Evolutionary conservation across 108 stramenopile genomes (phyloP), one percentile per base, ranked within the genome.

Genomic region (Mediolabrus comicus): DNA sequence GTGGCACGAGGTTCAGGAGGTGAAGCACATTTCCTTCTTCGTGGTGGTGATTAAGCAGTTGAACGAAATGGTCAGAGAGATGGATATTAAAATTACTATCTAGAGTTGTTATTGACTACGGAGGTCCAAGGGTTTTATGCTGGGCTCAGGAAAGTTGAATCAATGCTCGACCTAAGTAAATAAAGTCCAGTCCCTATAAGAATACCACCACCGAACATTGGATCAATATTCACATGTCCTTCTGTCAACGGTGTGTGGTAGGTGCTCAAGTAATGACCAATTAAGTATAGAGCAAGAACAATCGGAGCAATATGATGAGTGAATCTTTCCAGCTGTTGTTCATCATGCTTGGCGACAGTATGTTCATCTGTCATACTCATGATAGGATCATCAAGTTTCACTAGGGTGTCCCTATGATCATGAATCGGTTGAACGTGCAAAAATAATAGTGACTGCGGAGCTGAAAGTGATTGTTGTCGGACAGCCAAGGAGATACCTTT

Each of bases 351-450:
- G 17, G 24, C 41, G 24, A 25, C 2, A 24, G 34, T 29, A 14
- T 62, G 26, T 32, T 51, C 33, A 10, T 54, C 33, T 31, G 34
- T 35, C 16, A 57, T 39, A 25, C 53, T 62, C 0, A 58, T 22
- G n/a, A 74, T 59, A 4, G 73, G 73, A 46, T 74, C 73, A 17
- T 65, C 65, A 0, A 74, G 59, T 6, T 46, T 38, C 3, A 74
- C 19, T 5, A 74, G 33, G 12, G 65, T 51, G 51, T 74, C 73
- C 10, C 73, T 56, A 19, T 74, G 73, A 26, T 53, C 10, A 60
- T 74, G 73, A 22, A 74, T 59, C 16, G 63, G 59, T 56, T 74
- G 64, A 9, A 74, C 65, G 36, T 74, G 73, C 25, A 74, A 46
- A 46, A 65, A 65, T 36, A 66, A 49, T 0, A 41, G 53, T 30